These are phyloP conservation scores for Metschnikowia sp. DNA, from an alignment of 805 yeast genomes.

Conservation along the genomic window DNA sequence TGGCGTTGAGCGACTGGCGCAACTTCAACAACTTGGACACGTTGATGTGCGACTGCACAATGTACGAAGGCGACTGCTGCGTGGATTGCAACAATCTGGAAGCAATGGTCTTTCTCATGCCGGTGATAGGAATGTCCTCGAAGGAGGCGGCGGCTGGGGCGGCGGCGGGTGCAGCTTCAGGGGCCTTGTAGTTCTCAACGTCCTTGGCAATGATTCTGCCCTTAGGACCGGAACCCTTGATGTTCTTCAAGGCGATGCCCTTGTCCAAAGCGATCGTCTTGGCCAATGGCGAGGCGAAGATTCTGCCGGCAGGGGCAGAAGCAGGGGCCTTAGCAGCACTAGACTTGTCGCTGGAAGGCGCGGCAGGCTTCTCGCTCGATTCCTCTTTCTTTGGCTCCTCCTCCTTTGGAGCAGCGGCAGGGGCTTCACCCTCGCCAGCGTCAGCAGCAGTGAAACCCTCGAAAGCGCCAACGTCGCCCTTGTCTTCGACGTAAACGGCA, in stretches of 20 bases:
- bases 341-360: constrained; percentile 24
- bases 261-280: constrained; percentile 88
- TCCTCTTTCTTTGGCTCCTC: constrained; percentile 26
- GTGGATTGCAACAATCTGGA: constrained; percentile 83
- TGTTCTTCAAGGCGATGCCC: constrained; percentile 80
- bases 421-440: constrained; percentile 53
- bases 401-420: constrained; percentile 44
- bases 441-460: constrained; percentile 80
- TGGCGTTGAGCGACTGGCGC: constrained; percentile 82
- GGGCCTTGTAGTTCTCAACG: constrained; percentile 65
- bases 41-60: constrained; percentile 81
- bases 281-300: constrained; percentile 93
- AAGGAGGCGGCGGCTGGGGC: constrained; percentile 56
- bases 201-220: constrained; percentile 94
- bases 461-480: constrained; percentile 82
- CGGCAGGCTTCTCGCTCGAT: constrained; percentile 22
- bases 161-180: constrained; percentile 43
- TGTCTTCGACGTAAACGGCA: constrained; percentile 92
- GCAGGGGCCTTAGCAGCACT: constrained; percentile 31
- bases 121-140: constrained; percentile 81
- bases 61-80: constrained; percentile 84
- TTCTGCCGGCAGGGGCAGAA: constrained; percentile 56
- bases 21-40: constrained; percentile 89
- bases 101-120: constrained; percentile 94
- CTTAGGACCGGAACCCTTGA: constrained; percentile 90